Base-by-base conservation (phyloP, 495 filamentous ascomycete species). In the Xylaria telfairii region DNA sequence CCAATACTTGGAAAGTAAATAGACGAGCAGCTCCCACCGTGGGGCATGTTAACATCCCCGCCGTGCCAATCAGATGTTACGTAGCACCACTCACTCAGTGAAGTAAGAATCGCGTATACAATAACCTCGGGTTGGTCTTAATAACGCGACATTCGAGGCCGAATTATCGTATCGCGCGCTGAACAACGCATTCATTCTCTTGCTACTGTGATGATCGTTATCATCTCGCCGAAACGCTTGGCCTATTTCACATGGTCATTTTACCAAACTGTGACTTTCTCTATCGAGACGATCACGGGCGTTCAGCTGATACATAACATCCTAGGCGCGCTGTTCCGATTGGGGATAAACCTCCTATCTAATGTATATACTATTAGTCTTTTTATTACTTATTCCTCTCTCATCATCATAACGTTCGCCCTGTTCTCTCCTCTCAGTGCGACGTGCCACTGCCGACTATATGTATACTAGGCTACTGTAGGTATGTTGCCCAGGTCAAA, bases 401-500 rank as follows among this genome's bases (percentile, higher is more conserved):
- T 49, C 37, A 13, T 19, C 30, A 39, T 21, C 34, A 30, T 9
- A 30, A 46, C 41, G 12, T 34, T 12, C 19, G 10, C 21, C 19
- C 41, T 30, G 9, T 44, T 34, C n/a, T n/a, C n/a, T n/a, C n/a
- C n/a, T n/a, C n/a, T 21, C 47, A 32, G 34, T 67, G 32, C 49
- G 42, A 67, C 64, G 64, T 67, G 47, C 64, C 49, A 56, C 64
- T 39, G 28, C 49, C n/a, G n/a, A n/a, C n/a, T n/a, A n/a, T n/a
- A n/a, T n/a, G n/a, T n/a, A n/a, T n/a, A n/a, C n/a, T n/a, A 46
- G 41, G 42, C 63, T 51, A 47, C 44, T 19, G 44, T 21, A 12
- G 44, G 13, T n/a, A n/a, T 19, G 47, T 51, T 24, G 21, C 10
- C 47, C 47, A 51, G 21, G 47, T 51, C 47, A 51, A 13, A 51